Percentiles rank a stretch among this genome's conserved stretches.
Conservation (phyloP, 2,329 filamentous ascomycete genomes). For the Blumeria hordei region DNA sequence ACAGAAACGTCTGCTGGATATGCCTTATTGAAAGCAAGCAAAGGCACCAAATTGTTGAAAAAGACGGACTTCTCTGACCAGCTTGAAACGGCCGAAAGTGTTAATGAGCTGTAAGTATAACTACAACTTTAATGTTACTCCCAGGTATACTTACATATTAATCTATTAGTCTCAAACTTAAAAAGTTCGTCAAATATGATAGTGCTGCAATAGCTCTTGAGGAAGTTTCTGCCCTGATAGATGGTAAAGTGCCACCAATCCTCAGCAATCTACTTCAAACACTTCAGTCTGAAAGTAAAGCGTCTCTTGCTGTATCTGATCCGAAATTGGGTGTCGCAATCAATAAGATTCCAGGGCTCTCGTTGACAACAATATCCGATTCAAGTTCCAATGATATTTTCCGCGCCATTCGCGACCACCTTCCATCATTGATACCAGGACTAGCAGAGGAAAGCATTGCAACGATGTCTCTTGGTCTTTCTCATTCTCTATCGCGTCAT, state of each 20-base stretch:
- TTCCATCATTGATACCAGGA: constrained; percentile 75
- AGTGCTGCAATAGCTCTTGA: constrained; percentile 75
- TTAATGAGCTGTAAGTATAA: constrained; percentile 55
- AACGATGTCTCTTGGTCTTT: constrained; percentile 88
- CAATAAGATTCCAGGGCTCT: constrained; percentile 70
- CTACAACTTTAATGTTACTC: constrained; percentile 3
- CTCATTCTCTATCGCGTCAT: constrained; percentile 87
- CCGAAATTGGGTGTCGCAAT: constrained; percentile 81
- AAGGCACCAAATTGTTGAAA: constrained; percentile 95
- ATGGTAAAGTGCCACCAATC: constrained; percentile 85
- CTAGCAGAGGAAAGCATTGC: constrained; percentile 66
- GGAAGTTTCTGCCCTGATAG: constrained; percentile 68
- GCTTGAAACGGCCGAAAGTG: constrained; percentile 56
- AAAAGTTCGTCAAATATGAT: constrained; percentile 94
- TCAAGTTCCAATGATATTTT: constrained; percentile 69
- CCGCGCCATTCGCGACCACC: constrained; percentile 77
- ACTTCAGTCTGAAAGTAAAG: constrained; percentile 94
- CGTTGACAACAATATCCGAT: constrained; percentile 64
- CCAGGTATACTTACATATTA: too few species aligned
- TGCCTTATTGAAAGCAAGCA: constrained; percentile 77
- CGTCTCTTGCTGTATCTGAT: constrained; percentile 80
- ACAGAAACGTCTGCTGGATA: constrained; percentile 74
- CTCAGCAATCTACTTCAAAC: constrained; percentile 61
- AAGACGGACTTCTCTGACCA: constrained; percentile 56
- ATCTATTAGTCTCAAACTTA: constrained; percentile 54